Percentiles rank a stretch among this genome's conserved stretches.
Evolutionary conservation across 1,139 yeast species (phyloP).

Genomic region (Saccharomyces uvarum): DNA sequence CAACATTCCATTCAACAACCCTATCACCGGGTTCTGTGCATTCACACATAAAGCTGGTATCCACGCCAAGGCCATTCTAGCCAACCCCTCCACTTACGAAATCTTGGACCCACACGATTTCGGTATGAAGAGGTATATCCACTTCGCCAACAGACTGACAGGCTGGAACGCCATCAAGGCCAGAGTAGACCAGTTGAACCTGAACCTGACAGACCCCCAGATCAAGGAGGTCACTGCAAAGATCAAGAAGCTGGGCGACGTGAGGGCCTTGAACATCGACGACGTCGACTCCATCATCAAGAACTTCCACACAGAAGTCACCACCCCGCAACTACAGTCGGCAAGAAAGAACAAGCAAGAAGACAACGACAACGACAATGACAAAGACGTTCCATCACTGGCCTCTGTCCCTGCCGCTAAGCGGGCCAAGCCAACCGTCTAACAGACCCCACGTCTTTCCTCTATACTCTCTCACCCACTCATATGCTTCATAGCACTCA

Average conservation of each 20-base stretch:
- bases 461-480: background rate
- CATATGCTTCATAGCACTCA: background rate
- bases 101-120: slow-evolving; percentile 90
- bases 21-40: slow-evolving; percentile 98
- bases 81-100: slow-evolving; percentile 96
- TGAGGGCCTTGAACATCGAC: slow-evolving; percentile 87
- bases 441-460: background rate
- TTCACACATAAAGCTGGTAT: slow-evolving; percentile 99
- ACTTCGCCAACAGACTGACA: slow-evolving; percentile 93
- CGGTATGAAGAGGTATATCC: slow-evolving; percentile 90
- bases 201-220: slow-evolving; percentile 84
- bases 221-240: slow-evolving; percentile 88
- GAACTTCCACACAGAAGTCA: slow-evolving; percentile 72
- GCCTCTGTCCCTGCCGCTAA: background rate
- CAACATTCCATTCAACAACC: slow-evolving; percentile 95
- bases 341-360: background rate
- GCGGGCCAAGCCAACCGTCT: background rate
- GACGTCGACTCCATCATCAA: slow-evolving; percentile 95
- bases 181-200: slow-evolving; percentile 92
- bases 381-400: background rate
- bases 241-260: slow-evolving; percentile 90
- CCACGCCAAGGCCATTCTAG: slow-evolving; percentile 96
- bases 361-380: background rate
- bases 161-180: slow-evolving; percentile 99
- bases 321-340: slow-evolving; percentile 33